Evolutionary conservation across 441 rosid species (phyloP).

Genomic region (Euphorbia corollata): DNA sequence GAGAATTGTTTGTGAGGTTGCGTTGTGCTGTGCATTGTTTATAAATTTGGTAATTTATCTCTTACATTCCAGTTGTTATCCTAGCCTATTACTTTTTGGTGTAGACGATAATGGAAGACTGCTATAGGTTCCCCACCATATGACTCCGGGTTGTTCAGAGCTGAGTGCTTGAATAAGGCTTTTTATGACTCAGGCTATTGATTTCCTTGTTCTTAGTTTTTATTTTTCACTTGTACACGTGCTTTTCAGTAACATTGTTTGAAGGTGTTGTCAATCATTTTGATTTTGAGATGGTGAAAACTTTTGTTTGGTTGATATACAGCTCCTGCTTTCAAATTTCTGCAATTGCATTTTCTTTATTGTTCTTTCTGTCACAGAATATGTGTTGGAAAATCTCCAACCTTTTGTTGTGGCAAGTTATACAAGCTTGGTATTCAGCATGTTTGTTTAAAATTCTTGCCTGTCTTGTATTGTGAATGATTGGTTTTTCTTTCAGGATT

Average conservation of each 20-base stretch:
- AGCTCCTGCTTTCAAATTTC: not conserved
- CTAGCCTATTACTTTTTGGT: not conserved
- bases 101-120: not conserved
- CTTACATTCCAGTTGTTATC: not conserved
- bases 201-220: not conserved
- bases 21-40: not conserved
- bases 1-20: not conserved
- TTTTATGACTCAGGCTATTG: not conserved
- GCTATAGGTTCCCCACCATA: not conserved
- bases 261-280: not conserved
- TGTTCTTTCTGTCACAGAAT: not conserved
- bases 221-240: not conserved
- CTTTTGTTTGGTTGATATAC: not conserved
- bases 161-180: not conserved
- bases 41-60: too few relatives aligned
- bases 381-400: not conserved
- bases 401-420: not conserved
- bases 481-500: conserved; percentile 41
- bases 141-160: not conserved
- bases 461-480: conserved; percentile 12
- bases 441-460: not conserved
- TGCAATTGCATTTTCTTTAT: not conserved
- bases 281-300: not conserved
- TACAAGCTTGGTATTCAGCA: conserved; percentile 1
- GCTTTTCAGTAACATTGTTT: not conserved